Conservation (phyloP, 2,329 filamentous ascomycete genomes). For the Raffaelea albimanens region DNA sequence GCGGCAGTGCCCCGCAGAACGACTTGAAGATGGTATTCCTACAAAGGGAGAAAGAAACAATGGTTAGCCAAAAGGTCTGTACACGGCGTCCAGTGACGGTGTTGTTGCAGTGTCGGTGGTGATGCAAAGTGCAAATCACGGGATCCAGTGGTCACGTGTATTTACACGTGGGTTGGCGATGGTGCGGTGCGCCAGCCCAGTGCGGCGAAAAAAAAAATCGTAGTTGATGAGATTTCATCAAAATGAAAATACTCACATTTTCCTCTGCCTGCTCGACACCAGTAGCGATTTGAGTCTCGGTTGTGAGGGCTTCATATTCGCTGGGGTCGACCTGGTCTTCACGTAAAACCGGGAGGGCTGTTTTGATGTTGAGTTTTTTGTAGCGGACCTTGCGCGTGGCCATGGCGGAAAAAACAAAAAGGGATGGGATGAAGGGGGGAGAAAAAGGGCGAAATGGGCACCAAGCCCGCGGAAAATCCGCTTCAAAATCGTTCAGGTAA, state of each 20-base stretch:
- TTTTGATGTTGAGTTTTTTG: slow-evolving; percentile 89
- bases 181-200: slow-evolving; percentile 5
- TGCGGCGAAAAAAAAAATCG: slow-evolving; percentile 6
- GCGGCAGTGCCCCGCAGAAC: slow-evolving; percentile 49
- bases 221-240: slow-evolving; percentile 7
- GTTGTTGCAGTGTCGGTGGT: neutral
- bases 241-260: slow-evolving; percentile 61
- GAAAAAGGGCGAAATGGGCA: slow-evolving; percentile 11
- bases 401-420: slow-evolving; percentile 31
- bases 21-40: slow-evolving; percentile 95
- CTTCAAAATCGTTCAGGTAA: slow-evolving; percentile 54
- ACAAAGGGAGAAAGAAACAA: slow-evolving; percentile 10
- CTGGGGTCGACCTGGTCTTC: slow-evolving; percentile 83
- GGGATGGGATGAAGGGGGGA: neutral
- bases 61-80: slow-evolving; percentile 21
- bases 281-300: slow-evolving; percentile 80
- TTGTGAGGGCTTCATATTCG: slow-evolving; percentile 78
- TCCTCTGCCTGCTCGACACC: slow-evolving; percentile 96
- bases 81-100: neutral
- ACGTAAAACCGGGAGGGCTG: slow-evolving; percentile 74
- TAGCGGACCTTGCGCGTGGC: slow-evolving; percentile 63
- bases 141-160: slow-evolving; percentile 24
- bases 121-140: slow-evolving; percentile 19
- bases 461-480: slow-evolving; percentile 45
- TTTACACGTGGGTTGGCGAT: slow-evolving; percentile 30